A percentile compares a stretch with the other conserved stretches of the same genome.
Conservation (phyloP, 306 rosid genomes). For the Clitoria ternatea region DNA sequence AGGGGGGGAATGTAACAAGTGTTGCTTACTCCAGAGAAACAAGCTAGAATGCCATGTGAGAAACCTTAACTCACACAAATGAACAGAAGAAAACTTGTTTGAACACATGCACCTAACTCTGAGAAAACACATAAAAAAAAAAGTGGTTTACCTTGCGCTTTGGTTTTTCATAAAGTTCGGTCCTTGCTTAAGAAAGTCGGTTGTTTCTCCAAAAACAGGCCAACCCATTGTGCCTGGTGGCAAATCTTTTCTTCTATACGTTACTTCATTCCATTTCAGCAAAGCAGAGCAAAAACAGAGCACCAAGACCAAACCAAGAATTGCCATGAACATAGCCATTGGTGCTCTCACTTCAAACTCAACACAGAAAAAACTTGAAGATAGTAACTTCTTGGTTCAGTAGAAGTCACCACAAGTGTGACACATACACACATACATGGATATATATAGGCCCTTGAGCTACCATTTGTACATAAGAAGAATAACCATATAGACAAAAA, state of each 20-base stretch:
- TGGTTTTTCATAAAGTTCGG: constrained; percentile 91
- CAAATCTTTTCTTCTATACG: constrained; percentile 64
- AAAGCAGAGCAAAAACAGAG: constrained; percentile 87
- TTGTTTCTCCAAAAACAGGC: constrained; percentile 96
- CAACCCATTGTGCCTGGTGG: constrained; percentile 99
- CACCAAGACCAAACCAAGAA: constrained; percentile 39
- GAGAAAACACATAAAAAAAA: not conserved
- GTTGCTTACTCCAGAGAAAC: not conserved
- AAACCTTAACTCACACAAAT: not conserved
- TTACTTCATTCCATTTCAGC: constrained; percentile 77
- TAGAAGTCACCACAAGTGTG: constrained; percentile 25
- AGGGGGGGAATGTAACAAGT: not conserved
- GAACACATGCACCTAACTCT: not conserved
- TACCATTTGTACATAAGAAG: constrained; percentile 32
- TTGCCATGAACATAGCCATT: constrained; percentile 65
- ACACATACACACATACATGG: constrained; percentile 33
- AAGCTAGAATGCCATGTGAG: not conserved
- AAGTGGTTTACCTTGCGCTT: constrained; percentile 78
- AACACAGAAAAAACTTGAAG: constrained; percentile 26
- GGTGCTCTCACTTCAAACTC: constrained; percentile 33
- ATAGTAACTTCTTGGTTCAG: constrained; percentile 29
- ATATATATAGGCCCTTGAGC: constrained; percentile 56
- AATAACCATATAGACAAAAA: constrained; percentile 40
- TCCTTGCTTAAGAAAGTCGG: constrained; percentile 97
- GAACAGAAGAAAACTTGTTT: not conserved